Evolutionary conservation across 1,284 basidiomycete genomes (phyloP).

Genomic region (Sanghuangporus sanghuang): DNA sequence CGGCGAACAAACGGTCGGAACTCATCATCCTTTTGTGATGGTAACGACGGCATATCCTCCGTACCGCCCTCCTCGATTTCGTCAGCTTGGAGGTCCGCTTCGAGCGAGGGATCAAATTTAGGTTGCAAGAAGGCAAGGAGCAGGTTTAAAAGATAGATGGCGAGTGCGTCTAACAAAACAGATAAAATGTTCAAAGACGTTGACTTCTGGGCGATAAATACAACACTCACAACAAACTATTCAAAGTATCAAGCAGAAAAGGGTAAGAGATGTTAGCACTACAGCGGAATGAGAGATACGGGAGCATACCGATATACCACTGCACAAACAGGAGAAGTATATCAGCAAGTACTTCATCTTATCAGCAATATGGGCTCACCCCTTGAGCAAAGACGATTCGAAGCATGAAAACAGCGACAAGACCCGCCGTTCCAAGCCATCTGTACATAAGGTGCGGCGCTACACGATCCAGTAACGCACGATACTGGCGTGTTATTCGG

Average conservation of each 20-base stretch:
- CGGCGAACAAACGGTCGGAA: constrained; percentile 95
- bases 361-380: constrained; percentile 42
- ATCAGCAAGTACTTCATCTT: constrained; percentile 16
- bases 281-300: background rate
- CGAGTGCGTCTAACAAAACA: constrained; percentile 62
- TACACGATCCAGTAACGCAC: constrained; percentile 83
- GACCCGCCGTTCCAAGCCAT: constrained; percentile 78
- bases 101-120: constrained; percentile 93
- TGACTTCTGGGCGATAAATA: background rate
- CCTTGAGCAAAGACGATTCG: constrained; percentile 89
- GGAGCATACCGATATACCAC: constrained; percentile 85
- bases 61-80: constrained; percentile 91
- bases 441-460: constrained; percentile 87
- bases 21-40: constrained; percentile 79
- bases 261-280: background rate
- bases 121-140: constrained; percentile 87
- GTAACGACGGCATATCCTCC: constrained; percentile 35
- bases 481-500: constrained; percentile 65
- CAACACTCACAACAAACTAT: constrained; percentile 62
- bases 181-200: background rate
- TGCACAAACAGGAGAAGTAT: constrained; percentile 26
- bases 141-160: constrained; percentile 91
- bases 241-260: constrained; percentile 18
- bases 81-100: constrained; percentile 89
- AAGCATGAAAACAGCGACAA: constrained; percentile 79